phyloP scores from a whole-genome alignment of 352 stramenopile genomes.

The Pseudoperonospora humuli region DNA sequence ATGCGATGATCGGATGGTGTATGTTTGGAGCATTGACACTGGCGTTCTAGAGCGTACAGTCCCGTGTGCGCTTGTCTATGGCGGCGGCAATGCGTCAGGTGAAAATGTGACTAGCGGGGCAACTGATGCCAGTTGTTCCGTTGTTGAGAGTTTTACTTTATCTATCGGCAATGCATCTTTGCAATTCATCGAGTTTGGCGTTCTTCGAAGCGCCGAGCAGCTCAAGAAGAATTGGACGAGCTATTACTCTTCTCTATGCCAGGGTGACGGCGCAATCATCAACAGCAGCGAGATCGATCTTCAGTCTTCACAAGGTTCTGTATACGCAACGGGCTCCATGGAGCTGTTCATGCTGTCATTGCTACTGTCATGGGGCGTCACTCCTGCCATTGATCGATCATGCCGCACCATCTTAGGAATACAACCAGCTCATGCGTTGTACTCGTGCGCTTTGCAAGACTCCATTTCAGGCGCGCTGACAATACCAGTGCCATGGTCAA shows the following conservation, averaged over 20 bases:
- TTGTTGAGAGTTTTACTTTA: conserved; percentile 46
- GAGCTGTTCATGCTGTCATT: conserved; percentile 66
- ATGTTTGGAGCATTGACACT: conserved; percentile 75
- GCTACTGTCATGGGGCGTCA: conserved; percentile 65
- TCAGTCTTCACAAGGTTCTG: conserved; percentile 16
- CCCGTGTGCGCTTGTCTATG: conserved; percentile 44
- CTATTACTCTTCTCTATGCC: conserved; percentile 39
- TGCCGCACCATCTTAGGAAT: conserved; percentile 53
- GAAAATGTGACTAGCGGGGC: conserved; percentile 4
- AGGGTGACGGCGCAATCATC: not conserved
- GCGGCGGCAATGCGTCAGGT: conserved; percentile 26
- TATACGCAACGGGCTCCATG: conserved; percentile 62
- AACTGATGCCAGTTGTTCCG: not conserved
- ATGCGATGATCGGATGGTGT: conserved; percentile 67
- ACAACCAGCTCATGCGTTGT: conserved; percentile 36
- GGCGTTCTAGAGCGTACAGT: conserved; percentile 62
- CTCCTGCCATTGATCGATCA: conserved; percentile 55
- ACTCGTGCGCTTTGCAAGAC: conserved; percentile 63
- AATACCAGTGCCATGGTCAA: conserved; percentile 59
- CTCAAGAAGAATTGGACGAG: conserved; percentile 65
- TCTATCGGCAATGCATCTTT: conserved; percentile 42
- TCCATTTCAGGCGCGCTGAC: conserved; percentile 48
- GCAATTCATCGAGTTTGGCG: conserved; percentile 57
- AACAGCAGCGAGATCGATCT: not conserved
- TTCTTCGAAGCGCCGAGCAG: conserved; percentile 54